Base-by-base conservation (phyloP, 2,329 filamentous ascomycete genomes). In the Botrytis deweyae region DNA sequence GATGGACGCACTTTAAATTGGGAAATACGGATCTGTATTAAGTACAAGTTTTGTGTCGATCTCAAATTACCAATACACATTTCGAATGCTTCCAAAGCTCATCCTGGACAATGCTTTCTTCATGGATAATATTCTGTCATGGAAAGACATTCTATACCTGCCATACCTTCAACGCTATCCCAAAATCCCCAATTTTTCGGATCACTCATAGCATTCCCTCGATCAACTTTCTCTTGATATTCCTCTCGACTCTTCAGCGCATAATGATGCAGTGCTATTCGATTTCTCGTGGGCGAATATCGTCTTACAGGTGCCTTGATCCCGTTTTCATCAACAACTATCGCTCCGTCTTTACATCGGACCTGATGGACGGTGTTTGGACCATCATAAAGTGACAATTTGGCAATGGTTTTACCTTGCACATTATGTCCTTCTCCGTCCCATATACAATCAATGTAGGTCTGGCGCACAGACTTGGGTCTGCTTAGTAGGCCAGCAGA, bases 261-360 rank as follows among this genome's bases (percentile, higher is more conserved):
- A 75, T 82, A 83, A 72, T 82, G 81, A 73, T 82, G 81, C 71
- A 82, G 64, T 3, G 77, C 77, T 65, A 82, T 77, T 40, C 79
- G 73, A 61, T 80, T 76, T 46, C 79, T 78, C 22, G 79, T 80
- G 38, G 81, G 79, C 38, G 79, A 78, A 36, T 70, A 68, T 40
- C 80, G 74, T 66, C 74, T 78, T 3, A 77, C 75, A 22, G 74
- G 74, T 16, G 78, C 62, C 46, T 58, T 25, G 62, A 80, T 77
- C 25, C 77, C 76, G 64, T 78, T 62, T 70, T 81, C 80, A 59
- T 80, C 78, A 8, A 81, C 77, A 16, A 75, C 78, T 59, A 73
- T 66, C 3, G 74, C 71, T 8, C 74, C 79, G 2, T 77, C 67
- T 46, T 73, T 75, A 36, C 77, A 72, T 49, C 49, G 4, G 72